These are phyloP conservation scores for Xylariaceae sp. DNA, from an alignment of 2,329 filamentous ascomycete genomes.

Conservation along the genomic window DNA sequence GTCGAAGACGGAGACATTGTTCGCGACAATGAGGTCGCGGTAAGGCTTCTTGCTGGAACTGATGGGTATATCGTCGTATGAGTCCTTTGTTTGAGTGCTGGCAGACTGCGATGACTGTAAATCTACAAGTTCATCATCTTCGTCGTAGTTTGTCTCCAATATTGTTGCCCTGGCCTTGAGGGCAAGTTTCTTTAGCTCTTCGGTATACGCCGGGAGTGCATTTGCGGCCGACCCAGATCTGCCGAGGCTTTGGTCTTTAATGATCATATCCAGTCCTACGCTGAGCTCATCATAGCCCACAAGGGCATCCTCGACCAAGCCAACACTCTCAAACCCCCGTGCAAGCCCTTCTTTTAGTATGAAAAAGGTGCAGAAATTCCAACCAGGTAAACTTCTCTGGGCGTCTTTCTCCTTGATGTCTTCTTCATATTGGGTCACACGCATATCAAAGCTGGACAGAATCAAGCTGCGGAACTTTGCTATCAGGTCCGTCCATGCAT, in stretches of 20 bases:
- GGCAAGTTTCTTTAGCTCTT: slow-evolving; percentile 71
- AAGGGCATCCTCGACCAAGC: slow-evolving; percentile 91
- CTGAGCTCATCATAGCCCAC: slow-evolving; percentile 95
- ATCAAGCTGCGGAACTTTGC: slow-evolving; percentile 88
- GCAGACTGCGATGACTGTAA: slow-evolving; percentile 52
- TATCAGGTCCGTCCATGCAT: slow-evolving; percentile 84
- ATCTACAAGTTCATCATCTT: slow-evolving; percentile 53
- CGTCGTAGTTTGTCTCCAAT: slow-evolving; percentile 45
- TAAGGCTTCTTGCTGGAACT: slow-evolving; percentile 78
- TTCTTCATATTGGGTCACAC: slow-evolving; percentile 94
- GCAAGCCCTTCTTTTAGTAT: slow-evolving; percentile 95
- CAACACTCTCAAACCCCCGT: slow-evolving; percentile 93
- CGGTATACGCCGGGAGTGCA: slow-evolving; percentile 73
- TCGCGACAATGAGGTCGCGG: slow-evolving; percentile 88
- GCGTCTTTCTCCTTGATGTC: slow-evolving; percentile 94
- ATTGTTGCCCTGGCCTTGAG: slow-evolving; percentile 57
- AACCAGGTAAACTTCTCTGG: slow-evolving; percentile 85
- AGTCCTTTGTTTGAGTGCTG: slow-evolving; percentile 42
- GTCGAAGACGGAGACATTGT: slow-evolving; percentile 95
- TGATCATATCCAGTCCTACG: slow-evolving; percentile 81
- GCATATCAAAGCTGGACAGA: slow-evolving; percentile 84
- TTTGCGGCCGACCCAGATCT: slow-evolving; percentile 72
- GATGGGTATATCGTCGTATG: slow-evolving; percentile 65
- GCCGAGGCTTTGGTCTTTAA: slow-evolving; percentile 74
- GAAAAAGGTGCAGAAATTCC: slow-evolving; percentile 99